A percentile compares a stretch with the other conserved stretches of the same genome.
Evolutionary conservation across 768 basidiomycete species (phyloP).

Genomic region (Leccinum subgranulosum): DNA sequence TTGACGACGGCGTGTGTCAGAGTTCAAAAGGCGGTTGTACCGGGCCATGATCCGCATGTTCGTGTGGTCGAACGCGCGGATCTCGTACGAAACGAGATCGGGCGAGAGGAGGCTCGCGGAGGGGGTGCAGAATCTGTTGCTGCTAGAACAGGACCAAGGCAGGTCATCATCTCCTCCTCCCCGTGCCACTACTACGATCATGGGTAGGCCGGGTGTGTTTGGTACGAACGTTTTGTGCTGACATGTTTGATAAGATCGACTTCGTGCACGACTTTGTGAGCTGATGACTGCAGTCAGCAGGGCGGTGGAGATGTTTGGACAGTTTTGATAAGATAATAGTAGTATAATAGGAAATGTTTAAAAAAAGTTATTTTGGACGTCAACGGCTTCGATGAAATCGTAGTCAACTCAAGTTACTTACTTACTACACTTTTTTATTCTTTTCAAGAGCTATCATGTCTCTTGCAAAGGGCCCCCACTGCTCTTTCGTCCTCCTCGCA

Average conservation of each 20-base stretch:
- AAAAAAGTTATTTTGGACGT: not conserved
- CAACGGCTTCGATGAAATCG: not conserved
- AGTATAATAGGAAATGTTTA: constrained; percentile 25
- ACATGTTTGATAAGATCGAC: constrained; percentile 20
- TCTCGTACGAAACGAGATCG: constrained; percentile 14
- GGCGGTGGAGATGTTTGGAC: constrained; percentile 25
- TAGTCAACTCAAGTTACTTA: not conserved
- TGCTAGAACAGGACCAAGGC: constrained; percentile 31
- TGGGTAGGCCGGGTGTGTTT: constrained; percentile 24
- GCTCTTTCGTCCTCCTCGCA: constrained; percentile 93
- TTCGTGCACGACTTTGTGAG: constrained; percentile 21
- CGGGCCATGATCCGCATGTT: constrained; percentile 12
- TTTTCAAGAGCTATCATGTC: constrained; percentile 41
- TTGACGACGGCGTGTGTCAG: constrained; percentile 13
- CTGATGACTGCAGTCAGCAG: constrained; percentile 26
- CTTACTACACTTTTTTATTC: not conserved
- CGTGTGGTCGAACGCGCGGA: constrained; percentile 28
- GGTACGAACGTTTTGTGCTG: constrained; percentile 8
- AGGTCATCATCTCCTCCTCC: constrained; percentile 29
- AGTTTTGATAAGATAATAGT: constrained; percentile 9
- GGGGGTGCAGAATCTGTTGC: constrained; percentile 18
- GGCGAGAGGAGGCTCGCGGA: constrained; percentile 11
- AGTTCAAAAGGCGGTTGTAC: constrained; percentile 22
- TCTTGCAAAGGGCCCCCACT: constrained; percentile 62
- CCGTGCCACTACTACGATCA: constrained; percentile 2